Conservation (phyloP, 345 rosid species). For the Lepidium africanum region DNA sequence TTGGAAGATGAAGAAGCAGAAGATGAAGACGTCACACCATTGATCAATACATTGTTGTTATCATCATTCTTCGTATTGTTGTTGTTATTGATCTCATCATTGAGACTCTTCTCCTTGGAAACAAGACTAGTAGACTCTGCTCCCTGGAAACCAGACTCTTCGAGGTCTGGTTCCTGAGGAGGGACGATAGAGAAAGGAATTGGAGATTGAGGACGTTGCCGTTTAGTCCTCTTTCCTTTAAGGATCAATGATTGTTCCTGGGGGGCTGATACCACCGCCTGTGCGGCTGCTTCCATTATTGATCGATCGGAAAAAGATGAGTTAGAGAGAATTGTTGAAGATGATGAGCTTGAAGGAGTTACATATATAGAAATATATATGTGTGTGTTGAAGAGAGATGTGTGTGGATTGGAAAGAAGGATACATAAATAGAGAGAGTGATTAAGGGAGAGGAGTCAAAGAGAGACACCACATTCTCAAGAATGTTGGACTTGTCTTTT, state of each 20-base stretch:
- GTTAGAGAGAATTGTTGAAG: conserved; percentile 2
- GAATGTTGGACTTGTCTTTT: conserved; percentile 32
- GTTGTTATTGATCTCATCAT: conserved; percentile 13
- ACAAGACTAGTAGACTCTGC: conserved; percentile 28
- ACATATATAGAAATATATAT: not conserved
- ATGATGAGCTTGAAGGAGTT: conserved; percentile 9
- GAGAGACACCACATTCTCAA: conserved; percentile 32
- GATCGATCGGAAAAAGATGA: not conserved
- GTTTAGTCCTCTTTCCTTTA: conserved; percentile 81
- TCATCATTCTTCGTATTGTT: not conserved
- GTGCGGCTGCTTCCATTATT: conserved; percentile 41
- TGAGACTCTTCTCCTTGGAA: conserved; percentile 7
- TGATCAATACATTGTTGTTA: not conserved
- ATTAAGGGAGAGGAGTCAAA: conserved; percentile 32
- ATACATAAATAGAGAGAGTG: conserved; percentile 31
- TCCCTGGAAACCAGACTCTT: conserved; percentile 23
- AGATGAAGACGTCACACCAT: conserved; percentile 16
- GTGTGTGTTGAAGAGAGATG: conserved; percentile 20
- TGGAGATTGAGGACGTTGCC: conserved; percentile 61
- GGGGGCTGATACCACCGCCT: conserved; percentile 16
- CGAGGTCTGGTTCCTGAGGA: conserved; percentile 21
- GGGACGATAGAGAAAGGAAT: conserved; percentile 34
- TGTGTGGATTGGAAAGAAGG: conserved; percentile 28
- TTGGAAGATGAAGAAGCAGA: conserved; percentile 32
- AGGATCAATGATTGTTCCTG: conserved; percentile 34